These are phyloP conservation scores for Chaetomidium leptoderma DNA, from an alignment of 495 filamentous ascomycete species.

Conservation along the genomic window DNA sequence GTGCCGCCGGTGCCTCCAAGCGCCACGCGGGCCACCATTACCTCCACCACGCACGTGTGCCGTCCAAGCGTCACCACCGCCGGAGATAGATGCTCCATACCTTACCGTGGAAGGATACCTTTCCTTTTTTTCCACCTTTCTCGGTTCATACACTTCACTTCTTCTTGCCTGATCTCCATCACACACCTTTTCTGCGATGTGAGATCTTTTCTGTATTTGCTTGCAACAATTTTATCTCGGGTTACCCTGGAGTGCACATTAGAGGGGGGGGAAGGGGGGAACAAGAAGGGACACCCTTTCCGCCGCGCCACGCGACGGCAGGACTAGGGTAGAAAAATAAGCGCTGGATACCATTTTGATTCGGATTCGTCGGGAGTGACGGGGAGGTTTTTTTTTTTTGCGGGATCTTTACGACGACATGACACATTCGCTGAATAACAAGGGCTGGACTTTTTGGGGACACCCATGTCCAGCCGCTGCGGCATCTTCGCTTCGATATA, in stretches of 20 bases:
- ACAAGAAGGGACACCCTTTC: too few relatives aligned
- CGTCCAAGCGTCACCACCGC: constrained; percentile 16
- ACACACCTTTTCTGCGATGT: neutral
- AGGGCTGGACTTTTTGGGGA: neutral
- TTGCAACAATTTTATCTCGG: neutral
- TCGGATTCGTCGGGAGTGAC: neutral
- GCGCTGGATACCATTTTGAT: constrained; percentile 9
- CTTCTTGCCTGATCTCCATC: neutral
- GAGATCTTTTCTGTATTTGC: neutral
- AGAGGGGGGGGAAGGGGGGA: neutral
- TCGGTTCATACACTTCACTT: neutral
- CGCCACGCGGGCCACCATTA: constrained; percentile 23
- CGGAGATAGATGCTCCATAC: constrained; percentile 8
- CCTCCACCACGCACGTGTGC: constrained; percentile 26
- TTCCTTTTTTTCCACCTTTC: neutral
- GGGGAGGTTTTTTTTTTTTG: too few relatives aligned
- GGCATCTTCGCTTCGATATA: constrained; percentile 8
- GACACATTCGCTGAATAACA: constrained; percentile 6
- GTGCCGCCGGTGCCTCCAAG: neutral
- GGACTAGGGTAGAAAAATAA: neutral
- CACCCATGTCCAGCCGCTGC: neutral
- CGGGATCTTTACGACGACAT: constrained; percentile 9
- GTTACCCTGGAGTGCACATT: neutral
- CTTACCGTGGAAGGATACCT: neutral
- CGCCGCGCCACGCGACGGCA: neutral